Conservation (phyloP, 208 protist genomes). For the Tritrichomonas musculus region DNA sequence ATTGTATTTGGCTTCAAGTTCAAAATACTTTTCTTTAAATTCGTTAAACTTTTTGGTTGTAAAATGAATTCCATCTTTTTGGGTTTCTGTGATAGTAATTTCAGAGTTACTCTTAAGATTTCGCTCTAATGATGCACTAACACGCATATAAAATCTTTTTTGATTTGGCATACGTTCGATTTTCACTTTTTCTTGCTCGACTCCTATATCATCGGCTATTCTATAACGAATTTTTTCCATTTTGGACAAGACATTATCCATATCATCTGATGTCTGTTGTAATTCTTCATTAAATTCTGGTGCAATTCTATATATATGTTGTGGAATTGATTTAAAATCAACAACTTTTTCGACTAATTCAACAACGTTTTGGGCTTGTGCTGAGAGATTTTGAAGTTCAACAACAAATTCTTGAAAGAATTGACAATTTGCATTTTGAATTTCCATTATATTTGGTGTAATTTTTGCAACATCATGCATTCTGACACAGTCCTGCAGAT, state of each 20-base stretch:
- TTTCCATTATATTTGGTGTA: background rate
- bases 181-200: background rate
- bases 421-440: background rate
- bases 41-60: background rate
- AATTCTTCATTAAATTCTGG: background rate
- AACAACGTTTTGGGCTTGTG: background rate
- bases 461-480: background rate
- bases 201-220: background rate
- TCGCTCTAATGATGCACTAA: background rate
- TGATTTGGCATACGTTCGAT: background rate
- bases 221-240: background rate
- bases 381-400: background rate
- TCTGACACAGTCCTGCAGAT: background rate
- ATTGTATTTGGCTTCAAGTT: background rate
- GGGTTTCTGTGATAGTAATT: background rate
- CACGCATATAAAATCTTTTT: background rate
- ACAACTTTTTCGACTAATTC: background rate
- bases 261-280: background rate
- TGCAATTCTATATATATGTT: slow-evolving; percentile 6
- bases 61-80: slow-evolving; percentile 33
- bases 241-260: background rate
- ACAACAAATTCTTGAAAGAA: background rate
- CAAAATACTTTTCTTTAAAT: background rate
- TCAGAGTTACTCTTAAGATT: background rate
- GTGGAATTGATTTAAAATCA: slow-evolving; percentile 7